These are phyloP conservation scores for Lonicera japonica DNA, from an alignment of 129 eudicot genomes.

Conservation along the genomic window DNA sequence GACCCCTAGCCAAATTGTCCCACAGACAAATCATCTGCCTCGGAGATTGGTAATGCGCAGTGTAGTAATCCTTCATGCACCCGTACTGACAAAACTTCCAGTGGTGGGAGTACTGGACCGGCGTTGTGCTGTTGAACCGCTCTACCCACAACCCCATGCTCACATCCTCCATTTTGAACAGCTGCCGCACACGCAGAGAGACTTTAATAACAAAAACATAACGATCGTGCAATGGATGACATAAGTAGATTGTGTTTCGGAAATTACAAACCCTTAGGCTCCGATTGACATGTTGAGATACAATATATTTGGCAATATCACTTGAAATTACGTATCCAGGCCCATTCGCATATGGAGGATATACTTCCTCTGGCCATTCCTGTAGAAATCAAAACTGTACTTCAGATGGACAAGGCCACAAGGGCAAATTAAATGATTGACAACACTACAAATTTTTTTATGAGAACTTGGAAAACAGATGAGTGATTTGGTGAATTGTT, in stretches of 20 bases:
- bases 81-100: slow-evolving; percentile 92
- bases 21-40: slow-evolving; percentile 91
- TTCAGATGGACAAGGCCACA: background rate
- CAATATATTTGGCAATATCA: slow-evolving; percentile 69
- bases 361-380: slow-evolving; percentile 94
- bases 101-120: slow-evolving; percentile 66
- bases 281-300: slow-evolving; percentile 52
- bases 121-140: slow-evolving; percentile 56
- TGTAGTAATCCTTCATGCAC: slow-evolving; percentile 72
- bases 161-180: slow-evolving; percentile 97
- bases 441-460: too few species aligned
- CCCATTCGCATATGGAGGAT: slow-evolving; percentile 95
- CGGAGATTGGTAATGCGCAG: slow-evolving; percentile 98
- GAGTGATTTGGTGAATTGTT: too few species aligned
- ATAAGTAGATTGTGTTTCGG: too few species aligned
- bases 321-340: slow-evolving; percentile 78
- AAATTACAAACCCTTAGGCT: slow-evolving; percentile 55
- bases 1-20: slow-evolving; percentile 75
- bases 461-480: too few species aligned
- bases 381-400: slow-evolving; percentile 30
- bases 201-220: background rate
- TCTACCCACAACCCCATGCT: slow-evolving; percentile 99
- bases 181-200: slow-evolving; percentile 32
- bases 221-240: slow-evolving; percentile 2
- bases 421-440: too few species aligned